Percentiles rank a stretch among this genome's conserved stretches.
Conservation (phyloP, 192 early-diverging fungal species). For the Coemansia sp. region DNA sequence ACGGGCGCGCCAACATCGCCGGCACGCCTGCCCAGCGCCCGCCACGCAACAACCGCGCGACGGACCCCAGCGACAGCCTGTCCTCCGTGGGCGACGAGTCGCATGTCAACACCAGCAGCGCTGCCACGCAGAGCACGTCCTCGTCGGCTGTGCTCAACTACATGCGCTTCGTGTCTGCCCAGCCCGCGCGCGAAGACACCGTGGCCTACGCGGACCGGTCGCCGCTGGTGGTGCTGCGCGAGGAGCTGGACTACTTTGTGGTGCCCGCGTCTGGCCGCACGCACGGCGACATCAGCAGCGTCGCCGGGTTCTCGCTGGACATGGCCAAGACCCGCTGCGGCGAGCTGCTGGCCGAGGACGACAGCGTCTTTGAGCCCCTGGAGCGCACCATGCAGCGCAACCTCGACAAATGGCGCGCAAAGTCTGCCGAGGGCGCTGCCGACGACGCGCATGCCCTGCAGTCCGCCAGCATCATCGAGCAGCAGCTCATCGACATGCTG, state of each 20-base stretch:
- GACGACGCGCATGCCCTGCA: constrained; percentile 47
- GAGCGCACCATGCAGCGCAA: constrained; percentile 69
- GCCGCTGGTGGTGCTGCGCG: constrained; percentile 72
- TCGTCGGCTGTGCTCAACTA: constrained; percentile 54
- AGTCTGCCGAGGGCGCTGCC: constrained; percentile 39
- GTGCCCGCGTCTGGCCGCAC: constrained; percentile 43
- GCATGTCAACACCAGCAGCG: constrained; percentile 44
- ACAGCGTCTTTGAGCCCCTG: constrained; percentile 71
- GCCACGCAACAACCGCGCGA: neutral
- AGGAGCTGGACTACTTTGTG: constrained; percentile 78
- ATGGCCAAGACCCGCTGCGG: constrained; percentile 64
- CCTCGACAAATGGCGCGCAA: constrained; percentile 41
- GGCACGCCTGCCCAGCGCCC: neutral
- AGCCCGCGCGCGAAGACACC: constrained; percentile 4
- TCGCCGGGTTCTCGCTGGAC: constrained; percentile 42
- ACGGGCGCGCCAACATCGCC: constrained; percentile 31
- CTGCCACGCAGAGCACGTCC: constrained; percentile 48
- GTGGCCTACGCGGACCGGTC: constrained; percentile 56
- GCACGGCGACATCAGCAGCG: constrained; percentile 44
- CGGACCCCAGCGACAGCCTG: constrained; percentile 34
- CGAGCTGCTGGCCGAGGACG: constrained; percentile 61
- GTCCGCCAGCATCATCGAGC: constrained; percentile 56
- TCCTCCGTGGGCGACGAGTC: constrained; percentile 34
- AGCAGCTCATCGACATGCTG: constrained; percentile 81
- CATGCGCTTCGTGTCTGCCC: constrained; percentile 41